Evolutionary conservation across 1,139 yeast species (phyloP), one percentile per base, ranked within the genome.

Genomic region (Zygoascus hellenicus): DNA sequence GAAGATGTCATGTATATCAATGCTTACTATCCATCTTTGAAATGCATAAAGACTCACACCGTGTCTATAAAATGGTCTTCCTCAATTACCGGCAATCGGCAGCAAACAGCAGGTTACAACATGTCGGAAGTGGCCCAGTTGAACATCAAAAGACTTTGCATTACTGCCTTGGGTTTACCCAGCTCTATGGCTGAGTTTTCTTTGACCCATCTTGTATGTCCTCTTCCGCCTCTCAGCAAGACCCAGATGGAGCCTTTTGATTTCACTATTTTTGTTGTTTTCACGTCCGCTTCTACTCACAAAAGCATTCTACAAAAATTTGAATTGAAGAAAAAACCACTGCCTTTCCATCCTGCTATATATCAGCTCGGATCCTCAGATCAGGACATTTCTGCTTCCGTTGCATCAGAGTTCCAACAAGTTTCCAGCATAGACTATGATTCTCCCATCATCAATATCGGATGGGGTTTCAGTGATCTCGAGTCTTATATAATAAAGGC

Each of bases 11-110:
- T 82, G 9, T 59, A 80, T 3, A 60, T 83, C 3, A 72, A 73
- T 0, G 74, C 77, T 1, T 77, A 71, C 56, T 77, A 76, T 48
- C 60, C 71, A 0, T 48, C 65, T 2, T 65, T 75, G 0, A 60
- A 67, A 10, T 60, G 61, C n/a, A 62, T 84, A 11, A 67, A 69
- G 43, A 68, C 81, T 0, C 83, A 73, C 58, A 60, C 67, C 11
- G 62, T 82, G 2, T 51, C 62, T 0, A 68, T 84, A 10, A 77
- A 80, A 49, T 84, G 92, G 94, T 83, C 84, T 37, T 17, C 49
- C 41, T 22, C 49, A 54, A 28, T 48, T 41, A 31, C 53, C 44
- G 42, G 45, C 33, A 48, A 45, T 36, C 28, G 40, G 17, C 46
- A 43, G 33, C 46, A 43, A 29, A 43, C 46, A 1, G 46, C 46